Conservation (phyloP, 352 stramenopile genomes). For the Sclerospora graminicola region DNA sequence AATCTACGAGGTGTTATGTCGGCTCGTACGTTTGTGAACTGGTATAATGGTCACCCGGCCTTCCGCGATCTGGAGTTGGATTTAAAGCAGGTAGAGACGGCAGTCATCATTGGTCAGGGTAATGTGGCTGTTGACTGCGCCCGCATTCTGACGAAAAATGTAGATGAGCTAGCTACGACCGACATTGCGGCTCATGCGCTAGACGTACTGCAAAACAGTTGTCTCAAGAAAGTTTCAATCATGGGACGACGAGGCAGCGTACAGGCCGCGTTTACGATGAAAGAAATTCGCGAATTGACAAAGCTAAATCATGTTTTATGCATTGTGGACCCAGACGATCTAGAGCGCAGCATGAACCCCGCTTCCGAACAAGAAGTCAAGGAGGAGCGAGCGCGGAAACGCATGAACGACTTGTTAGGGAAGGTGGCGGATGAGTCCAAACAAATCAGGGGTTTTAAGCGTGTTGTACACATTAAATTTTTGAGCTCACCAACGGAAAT, state of each 20-base stretch:
- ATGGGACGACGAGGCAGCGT: slow-evolving; percentile 90
- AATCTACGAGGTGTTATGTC: slow-evolving; percentile 62
- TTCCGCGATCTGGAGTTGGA: slow-evolving; percentile 81
- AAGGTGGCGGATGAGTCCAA: slow-evolving; percentile 41
- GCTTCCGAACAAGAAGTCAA: slow-evolving; percentile 85
- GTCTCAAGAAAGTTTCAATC: slow-evolving; percentile 83
- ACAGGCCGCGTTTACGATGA: slow-evolving; percentile 97
- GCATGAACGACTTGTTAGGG: slow-evolving; percentile 72
- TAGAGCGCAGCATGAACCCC: slow-evolving; percentile 79
- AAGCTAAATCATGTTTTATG: slow-evolving; percentile 73
- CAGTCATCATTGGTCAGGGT: slow-evolving; percentile 95
- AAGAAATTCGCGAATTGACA: slow-evolving; percentile 89
- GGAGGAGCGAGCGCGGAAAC: slow-evolving; percentile 69
- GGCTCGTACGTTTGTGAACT: slow-evolving; percentile 94
- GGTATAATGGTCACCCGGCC: slow-evolving; percentile 97
- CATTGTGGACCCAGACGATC: slow-evolving; percentile 80
- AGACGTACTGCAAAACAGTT: slow-evolving; percentile 61
- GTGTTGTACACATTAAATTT: slow-evolving; percentile 85
- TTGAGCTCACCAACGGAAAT: slow-evolving; percentile 82
- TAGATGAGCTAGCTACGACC: slow-evolving; percentile 81
- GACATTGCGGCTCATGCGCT: slow-evolving; percentile 90
- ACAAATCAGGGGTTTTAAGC: slow-evolving; percentile 14
- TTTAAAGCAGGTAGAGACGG: slow-evolving; percentile 41
- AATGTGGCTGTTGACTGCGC: slow-evolving; percentile 97
- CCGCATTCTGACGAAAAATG: slow-evolving; percentile 89